These are phyloP conservation scores for Neurospora africana DNA, from an alignment of 495 filamentous ascomycete species.

Conservation along the genomic window DNA sequence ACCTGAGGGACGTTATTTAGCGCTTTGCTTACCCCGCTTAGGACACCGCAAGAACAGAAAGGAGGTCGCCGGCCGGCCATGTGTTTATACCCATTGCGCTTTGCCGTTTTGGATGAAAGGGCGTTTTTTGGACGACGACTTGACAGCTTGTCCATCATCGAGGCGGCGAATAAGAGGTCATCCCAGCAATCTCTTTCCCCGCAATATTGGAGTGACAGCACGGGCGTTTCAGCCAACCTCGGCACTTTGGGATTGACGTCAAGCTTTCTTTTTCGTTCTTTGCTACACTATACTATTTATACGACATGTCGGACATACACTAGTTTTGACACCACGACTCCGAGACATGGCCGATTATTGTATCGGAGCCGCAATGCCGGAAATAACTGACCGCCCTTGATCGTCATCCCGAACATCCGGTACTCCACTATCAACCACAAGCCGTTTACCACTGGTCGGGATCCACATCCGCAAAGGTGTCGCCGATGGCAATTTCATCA, in stretches of 20 bases:
- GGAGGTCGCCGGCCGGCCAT: background rate
- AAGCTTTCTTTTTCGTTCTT: background rate
- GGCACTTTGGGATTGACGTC: background rate
- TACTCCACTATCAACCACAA: background rate
- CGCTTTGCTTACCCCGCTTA: background rate
- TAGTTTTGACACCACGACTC: background rate
- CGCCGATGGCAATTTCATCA: conserved; percentile 42
- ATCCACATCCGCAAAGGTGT: conserved; percentile 38
- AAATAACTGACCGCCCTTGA: background rate
- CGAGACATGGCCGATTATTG: background rate
- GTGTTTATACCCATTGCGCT: background rate
- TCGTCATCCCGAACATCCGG: background rate
- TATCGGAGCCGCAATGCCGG: background rate
- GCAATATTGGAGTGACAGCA: background rate
- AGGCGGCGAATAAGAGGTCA: background rate
- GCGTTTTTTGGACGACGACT: background rate
- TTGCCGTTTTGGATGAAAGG: background rate
- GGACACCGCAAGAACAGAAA: background rate
- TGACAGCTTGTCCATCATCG: background rate
- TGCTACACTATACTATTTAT: background rate
- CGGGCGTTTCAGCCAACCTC: background rate
- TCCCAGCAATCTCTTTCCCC: background rate
- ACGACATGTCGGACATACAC: background rate
- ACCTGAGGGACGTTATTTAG: background rate
- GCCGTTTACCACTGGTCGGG: conserved; percentile 5